A percentile compares a stretch with the other conserved stretches of the same genome.
These are phyloP conservation scores for Exophiala bonariae DNA, from an alignment of 2,329 filamentous ascomycete species.

Conservation along the genomic window DNA sequence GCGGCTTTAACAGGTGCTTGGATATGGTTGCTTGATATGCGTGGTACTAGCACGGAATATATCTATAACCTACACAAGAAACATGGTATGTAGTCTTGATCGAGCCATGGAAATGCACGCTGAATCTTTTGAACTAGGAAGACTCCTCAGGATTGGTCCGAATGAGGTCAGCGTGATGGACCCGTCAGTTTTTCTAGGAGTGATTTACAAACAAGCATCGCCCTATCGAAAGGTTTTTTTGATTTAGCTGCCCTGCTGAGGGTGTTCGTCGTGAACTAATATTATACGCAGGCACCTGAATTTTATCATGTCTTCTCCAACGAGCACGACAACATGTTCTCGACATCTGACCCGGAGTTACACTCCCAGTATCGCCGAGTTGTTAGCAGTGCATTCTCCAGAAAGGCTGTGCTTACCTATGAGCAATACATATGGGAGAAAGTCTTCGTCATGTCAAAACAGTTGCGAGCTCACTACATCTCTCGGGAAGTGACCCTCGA, in stretches of 20 bases:
- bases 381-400: conserved; percentile 6
- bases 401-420: conserved; percentile 1
- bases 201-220: neutral
- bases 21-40: conserved; percentile 1
- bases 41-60: neutral
- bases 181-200: neutral
- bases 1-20: neutral
- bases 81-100: neutral
- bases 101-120: no score
- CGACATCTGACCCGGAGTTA: conserved; percentile 27
- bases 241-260: no score
- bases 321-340: neutral
- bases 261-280: no score
- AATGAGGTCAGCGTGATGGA: conserved; percentile 1
- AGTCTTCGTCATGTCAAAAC: neutral
- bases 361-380: conserved; percentile 25
- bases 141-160: neutral
- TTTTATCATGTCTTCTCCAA: conserved; percentile 1
- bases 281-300: neutral
- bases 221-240: neutral
- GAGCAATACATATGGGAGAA: conserved; percentile 1
- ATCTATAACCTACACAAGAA: neutral
- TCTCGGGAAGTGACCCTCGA: neutral
- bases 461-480: neutral
- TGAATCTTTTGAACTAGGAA: neutral